Evolutionary conservation across 2,329 filamentous ascomycete genomes (phyloP), one percentile per base, ranked within the genome.

Genomic region (Fusarium goolgardi): DNA sequence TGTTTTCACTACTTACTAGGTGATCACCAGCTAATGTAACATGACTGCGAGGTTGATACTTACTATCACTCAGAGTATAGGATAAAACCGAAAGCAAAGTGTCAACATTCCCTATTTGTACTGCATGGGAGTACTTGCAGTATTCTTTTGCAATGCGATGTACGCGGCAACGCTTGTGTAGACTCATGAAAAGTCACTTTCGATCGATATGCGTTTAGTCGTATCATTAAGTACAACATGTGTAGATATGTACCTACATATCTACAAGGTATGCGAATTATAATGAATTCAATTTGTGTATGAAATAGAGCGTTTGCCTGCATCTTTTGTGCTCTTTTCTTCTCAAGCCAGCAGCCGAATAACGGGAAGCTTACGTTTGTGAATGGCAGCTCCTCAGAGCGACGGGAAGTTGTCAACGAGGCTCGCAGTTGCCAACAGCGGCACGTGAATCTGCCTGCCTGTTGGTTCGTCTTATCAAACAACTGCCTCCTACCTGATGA

Each of bases 361-460:
- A 29, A 50, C 41, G 34, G 29, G 23, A 59, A 44, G 27, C 41
- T 65, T 32, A 41, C 32, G n/a, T 47, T 23, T 8, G n/a, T 16
- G 13, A 18, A 43, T 20, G 21, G 47, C 20, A 27, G 25, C 34
- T 23, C 13, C 18, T 50, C n/a, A 27, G 34, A 39, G n/a, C 25
- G 12, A 40, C 16, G 25, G 49, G n/a, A 55, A 35, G 34, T 35
- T 25, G 35, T 53, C 25, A 32, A 29, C 23, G 23, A 40, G 31
- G 50, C 59, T 60, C 32, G 47, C 54, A 56, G 35, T 46, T 66
- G 51, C 55, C 40, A 39, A 52, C 52, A 61, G 58, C 55, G 55
- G 58, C 67, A 67, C 63, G 58, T 69, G 66, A 59, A 70, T 46
- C 43, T 44, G 41, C 35, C 46, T 44, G 41, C 32, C 32, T 29